Evolutionary conservation across 805 yeast genomes (phyloP).

Genomic region (Starmerella floris): DNA sequence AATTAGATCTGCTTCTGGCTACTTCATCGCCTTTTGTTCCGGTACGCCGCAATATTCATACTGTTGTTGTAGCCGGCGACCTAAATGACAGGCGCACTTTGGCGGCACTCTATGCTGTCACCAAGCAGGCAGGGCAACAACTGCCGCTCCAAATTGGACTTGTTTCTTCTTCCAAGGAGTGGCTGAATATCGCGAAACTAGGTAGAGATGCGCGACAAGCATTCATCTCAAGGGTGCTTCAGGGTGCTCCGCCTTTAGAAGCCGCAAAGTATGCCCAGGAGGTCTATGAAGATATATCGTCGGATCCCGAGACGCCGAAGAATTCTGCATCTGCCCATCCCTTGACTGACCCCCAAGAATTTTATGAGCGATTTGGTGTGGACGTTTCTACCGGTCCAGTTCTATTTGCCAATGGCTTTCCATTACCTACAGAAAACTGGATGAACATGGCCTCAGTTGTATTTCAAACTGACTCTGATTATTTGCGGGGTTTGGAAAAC

Average conservation of each 20-base stretch:
- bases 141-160: conserved; percentile 74
- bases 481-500: conserved; percentile 21
- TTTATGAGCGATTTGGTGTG: conserved; percentile 30
- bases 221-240: conserved; percentile 12
- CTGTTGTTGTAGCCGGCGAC: conserved; percentile 55
- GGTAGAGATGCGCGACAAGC: conserved; percentile 17
- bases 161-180: conserved; percentile 41
- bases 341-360: conserved; percentile 11
- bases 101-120: conserved; percentile 31
- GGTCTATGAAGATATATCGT: conserved; percentile 12
- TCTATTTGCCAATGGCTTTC: conserved; percentile 54
- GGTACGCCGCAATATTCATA: conserved; percentile 60
- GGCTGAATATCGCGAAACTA: conserved; percentile 17
- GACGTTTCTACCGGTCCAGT: conserved; percentile 34
- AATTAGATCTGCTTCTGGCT: conserved; percentile 31
- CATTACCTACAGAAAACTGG: conserved; percentile 19
- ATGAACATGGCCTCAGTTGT: conserved; percentile 17
- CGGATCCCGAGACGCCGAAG: not conserved
- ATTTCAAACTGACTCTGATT: conserved; percentile 39
- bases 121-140: conserved; percentile 31
- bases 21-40: conserved; percentile 50
- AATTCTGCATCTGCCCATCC: not conserved
- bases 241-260: conserved; percentile 6
- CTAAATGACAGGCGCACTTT: conserved; percentile 42
- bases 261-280: conserved; percentile 13